Base-by-base conservation (phyloP, 306 rosid genomes). In the Cercis canadensis region DNA sequence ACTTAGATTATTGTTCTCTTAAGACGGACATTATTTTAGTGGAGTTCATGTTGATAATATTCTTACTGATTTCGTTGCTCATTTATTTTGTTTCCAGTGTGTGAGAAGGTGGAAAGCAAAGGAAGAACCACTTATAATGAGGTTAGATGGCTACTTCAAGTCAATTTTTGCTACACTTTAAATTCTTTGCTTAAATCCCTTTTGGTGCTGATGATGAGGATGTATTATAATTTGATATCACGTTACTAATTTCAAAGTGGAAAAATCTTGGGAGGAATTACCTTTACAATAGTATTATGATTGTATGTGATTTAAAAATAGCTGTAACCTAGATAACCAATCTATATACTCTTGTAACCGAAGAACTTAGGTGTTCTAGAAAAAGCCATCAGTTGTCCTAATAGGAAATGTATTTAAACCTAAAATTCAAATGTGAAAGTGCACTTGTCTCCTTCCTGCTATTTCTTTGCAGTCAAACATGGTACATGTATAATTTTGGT, bases 61-160 rank as follows among this genome's bases (percentile, higher is more conserved):
- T 57, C 33, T 36, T 43, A 58, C 24, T 82, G 56, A 67, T 61
- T 62, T 56, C 14, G 9, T 75, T 46, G 70, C 73, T 81, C 18
- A 65, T 67, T 64, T 43, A 21, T 77, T 67, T 71, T 66, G 44
- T 77, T 45, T 85, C 52, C 88, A 93, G 98, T 93, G 53, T 93
- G 98, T 16, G 96, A 93, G 84, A 90, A 90, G 84, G 98, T 93
- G 73, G 97, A 93, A 83, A 90, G 96, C 90, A 90, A 89, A 83
- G 98, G 98, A 49, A 87, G 96, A 81, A 93, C 98, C 62, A 90
- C 96, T 61, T 93, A 93, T 71, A 93, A 90, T 50, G 98, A 93
- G 98, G 98, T 93, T 24, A 77, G 89, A 57, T 66, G 62, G 46
- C 78, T 67, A 59, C 56, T 63, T 69, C 56, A 49, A 53, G 62